Evolutionary conservation across 2,329 filamentous ascomycete genomes (phyloP).

Genomic region (Mollisia scopiformis): DNA sequence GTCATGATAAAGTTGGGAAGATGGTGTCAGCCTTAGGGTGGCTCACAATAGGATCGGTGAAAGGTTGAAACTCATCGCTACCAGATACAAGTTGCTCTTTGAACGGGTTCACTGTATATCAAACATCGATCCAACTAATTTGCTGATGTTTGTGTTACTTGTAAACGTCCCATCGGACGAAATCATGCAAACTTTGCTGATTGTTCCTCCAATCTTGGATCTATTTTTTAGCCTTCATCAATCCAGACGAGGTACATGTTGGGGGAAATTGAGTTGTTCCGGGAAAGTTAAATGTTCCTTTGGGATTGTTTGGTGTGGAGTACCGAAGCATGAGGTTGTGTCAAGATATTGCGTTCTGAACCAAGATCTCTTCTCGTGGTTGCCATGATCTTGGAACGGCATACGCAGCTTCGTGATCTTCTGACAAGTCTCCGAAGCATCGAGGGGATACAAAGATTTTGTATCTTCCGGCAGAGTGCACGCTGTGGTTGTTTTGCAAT

Average conservation of each 20-base stretch:
- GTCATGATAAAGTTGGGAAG: not conserved
- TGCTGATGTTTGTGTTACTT: not conserved
- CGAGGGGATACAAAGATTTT: constrained; percentile 6
- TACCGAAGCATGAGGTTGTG: not conserved
- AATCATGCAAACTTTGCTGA: not conserved
- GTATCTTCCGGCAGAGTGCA: constrained; percentile 9
- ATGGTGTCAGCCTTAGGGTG: not conserved
- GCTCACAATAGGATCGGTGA: not conserved
- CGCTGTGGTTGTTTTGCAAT: constrained; percentile 3
- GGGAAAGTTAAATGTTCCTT: not conserved
- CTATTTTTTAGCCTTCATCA: not conserved
- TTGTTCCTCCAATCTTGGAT: not conserved
- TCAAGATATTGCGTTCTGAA: not conserved
- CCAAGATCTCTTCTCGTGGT: not conserved
- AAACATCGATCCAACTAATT: not conserved
- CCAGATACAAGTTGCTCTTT: not conserved
- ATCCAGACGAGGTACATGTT: not conserved
- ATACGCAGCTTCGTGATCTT: not conserved
- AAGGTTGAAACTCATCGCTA: not conserved
- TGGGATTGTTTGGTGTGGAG: not conserved
- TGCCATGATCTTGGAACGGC: not conserved
- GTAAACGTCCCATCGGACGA: not conserved
- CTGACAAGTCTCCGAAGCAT: constrained; percentile 9
- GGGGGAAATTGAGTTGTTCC: not conserved
- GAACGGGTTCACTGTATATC: not conserved